These are phyloP conservation scores for Macrophomina tecta DNA, from an alignment of 2,329 filamentous ascomycete genomes.

Conservation along the genomic window DNA sequence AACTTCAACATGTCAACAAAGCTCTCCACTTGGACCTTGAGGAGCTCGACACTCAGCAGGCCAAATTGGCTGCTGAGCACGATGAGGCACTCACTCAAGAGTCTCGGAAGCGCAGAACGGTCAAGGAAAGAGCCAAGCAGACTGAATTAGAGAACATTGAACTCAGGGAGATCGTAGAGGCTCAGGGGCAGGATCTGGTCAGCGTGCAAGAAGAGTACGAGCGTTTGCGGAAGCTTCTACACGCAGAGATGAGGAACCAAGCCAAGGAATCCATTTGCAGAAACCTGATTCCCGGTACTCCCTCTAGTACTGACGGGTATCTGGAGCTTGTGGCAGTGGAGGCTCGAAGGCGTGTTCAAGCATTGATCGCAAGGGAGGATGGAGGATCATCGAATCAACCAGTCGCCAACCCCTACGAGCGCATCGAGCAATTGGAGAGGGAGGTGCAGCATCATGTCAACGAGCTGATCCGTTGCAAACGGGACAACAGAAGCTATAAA, in stretches of 20 bases:
- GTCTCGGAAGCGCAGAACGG: slow-evolving; percentile 38
- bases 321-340: slow-evolving; percentile 44
- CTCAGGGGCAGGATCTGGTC: slow-evolving; percentile 39
- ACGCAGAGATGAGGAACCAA: slow-evolving; percentile 49
- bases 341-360: slow-evolving; percentile 38
- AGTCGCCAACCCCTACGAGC: slow-evolving; percentile 30
- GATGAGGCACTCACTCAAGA: slow-evolving; percentile 33
- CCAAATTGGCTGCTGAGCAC: slow-evolving; percentile 28
- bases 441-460: slow-evolving; percentile 52
- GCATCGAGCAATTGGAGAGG: slow-evolving; percentile 41
- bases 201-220: slow-evolving; percentile 46
- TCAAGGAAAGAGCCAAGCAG: slow-evolving; percentile 37
- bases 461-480: slow-evolving; percentile 57
- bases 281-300: slow-evolving; percentile 33
- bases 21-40: slow-evolving; percentile 33
- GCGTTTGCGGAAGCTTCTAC: slow-evolving; percentile 47
- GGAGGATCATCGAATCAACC: not conserved
- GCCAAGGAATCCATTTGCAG: slow-evolving; percentile 40
- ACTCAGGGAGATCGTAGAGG: slow-evolving; percentile 37
- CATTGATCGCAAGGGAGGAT: slow-evolving; percentile 35
- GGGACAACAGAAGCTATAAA: slow-evolving; percentile 56
- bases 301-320: slow-evolving; percentile 40
- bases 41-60: slow-evolving; percentile 35
- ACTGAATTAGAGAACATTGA: slow-evolving; percentile 35
- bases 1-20: slow-evolving; percentile 36